Evolutionary conservation across 2,329 filamentous ascomycete species (phyloP), one percentile per base, ranked within the genome.

Genomic region (Cytospora piceicola): DNA sequence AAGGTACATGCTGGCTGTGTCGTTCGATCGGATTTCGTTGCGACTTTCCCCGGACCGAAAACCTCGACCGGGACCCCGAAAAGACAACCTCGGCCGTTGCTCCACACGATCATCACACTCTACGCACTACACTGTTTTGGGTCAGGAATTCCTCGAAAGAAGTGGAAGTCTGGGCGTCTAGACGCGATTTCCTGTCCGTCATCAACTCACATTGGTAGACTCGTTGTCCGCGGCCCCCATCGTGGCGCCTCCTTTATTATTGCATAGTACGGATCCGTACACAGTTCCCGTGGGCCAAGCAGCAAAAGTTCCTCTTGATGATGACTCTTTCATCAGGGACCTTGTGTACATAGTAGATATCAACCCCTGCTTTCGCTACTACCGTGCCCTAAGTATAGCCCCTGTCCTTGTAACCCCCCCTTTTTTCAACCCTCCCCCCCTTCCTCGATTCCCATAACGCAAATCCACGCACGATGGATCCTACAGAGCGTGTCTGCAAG

Each of bases 141-240:
- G 60, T 56, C 29, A 24, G n/a, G 14, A 42, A 56, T 29, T 29
- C 27, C 27, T 29, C 27, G 27, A 29, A 29, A 29, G 27, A 29
- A 49, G 60, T 56, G 36, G 55, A 42, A 57, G 61, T 63, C 61
- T 63, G 61, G 61, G 56, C 27, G 53, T 24, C 20, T 63, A 39
- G 60, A 57, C 60, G 36, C 53, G 60, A 24, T 24, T 11, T 36
- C 17, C 12, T 46, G 52, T 39, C 60, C 36, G 60, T 51, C 52
- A 56, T 49, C 36, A 49, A 29, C 46, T 36, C 39, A 51, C 22
- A 42, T 29, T 24, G 46, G 11, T 53, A 30, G 53, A 46, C 34
- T 49, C n/a, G 49, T 30, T 24, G 52, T 57, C 61, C 61, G 61
- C 53, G 61, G 61, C 53, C 61, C 61, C 61, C 61, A 57, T 57